phyloP scores from a whole-genome alignment of 768 basidiomycete genomes.

The Lactarius indigo region DNA sequence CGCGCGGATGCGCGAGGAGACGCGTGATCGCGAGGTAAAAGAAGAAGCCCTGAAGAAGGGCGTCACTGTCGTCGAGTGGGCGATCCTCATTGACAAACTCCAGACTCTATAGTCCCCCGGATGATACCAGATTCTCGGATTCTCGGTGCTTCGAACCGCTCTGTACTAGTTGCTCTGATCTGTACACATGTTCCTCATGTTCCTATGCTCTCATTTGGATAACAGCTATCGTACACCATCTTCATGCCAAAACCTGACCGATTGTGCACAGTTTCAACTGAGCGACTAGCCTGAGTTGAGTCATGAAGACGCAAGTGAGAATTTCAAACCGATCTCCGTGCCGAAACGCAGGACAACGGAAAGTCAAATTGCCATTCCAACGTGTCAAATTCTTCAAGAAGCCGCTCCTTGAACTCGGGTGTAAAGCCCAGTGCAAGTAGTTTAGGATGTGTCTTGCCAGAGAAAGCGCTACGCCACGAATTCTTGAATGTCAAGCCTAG shows the following conservation, averaged over 20 bases:
- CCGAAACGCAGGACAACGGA: slow-evolving; percentile 7
- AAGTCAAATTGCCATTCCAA: slow-evolving; percentile 4
- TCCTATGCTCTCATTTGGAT: not conserved
- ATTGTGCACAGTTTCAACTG: not conserved
- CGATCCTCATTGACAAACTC: slow-evolving; percentile 66
- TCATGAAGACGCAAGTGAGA: not conserved
- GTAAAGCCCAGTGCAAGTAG: slow-evolving; percentile 3
- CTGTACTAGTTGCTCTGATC: slow-evolving; percentile 4
- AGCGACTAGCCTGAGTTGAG: not conserved
- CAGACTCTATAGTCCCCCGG: slow-evolving; percentile 34
- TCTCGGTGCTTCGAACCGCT: not conserved
- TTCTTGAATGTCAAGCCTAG: not conserved
- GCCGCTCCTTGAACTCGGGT: slow-evolving; percentile 7
- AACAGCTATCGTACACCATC: not conserved
- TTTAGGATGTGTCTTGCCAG: not conserved
- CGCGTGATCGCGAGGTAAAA: slow-evolving; percentile 64
- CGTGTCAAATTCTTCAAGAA: not conserved
- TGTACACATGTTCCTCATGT: not conserved
- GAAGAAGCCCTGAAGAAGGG: slow-evolving; percentile 67
- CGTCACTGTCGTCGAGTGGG: slow-evolving; percentile 75
- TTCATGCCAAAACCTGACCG: not conserved
- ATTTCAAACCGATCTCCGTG: slow-evolving; percentile 8
- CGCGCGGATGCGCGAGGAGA: slow-evolving; percentile 57
- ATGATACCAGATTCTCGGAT: slow-evolving; percentile 1
- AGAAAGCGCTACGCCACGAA: slow-evolving; percentile 1